phyloP scores from a whole-genome alignment of 2,329 filamentous ascomycete genomes.

The Epichloe coenophiala region DNA sequence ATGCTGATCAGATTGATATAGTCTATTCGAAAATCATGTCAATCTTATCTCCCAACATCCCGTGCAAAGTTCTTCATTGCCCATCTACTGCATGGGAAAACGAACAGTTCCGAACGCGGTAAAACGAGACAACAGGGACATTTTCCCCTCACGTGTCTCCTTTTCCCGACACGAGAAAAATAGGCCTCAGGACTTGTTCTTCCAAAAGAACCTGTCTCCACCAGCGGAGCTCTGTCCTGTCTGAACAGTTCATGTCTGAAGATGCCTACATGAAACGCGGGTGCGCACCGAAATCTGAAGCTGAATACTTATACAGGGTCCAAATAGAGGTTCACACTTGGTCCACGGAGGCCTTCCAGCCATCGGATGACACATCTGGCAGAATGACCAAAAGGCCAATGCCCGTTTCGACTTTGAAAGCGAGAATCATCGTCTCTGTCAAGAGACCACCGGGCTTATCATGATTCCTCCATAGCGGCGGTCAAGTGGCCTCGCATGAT shows the following conservation, averaged over 20 bases:
- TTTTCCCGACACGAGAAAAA: too few relatives aligned
- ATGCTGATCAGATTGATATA: too few relatives aligned
- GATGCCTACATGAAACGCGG: background rate
- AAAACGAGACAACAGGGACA: too few relatives aligned
- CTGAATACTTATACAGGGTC: background rate
- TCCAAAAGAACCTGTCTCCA: background rate
- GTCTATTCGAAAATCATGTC: background rate
- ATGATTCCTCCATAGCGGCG: background rate
- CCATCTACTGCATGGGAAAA: too few relatives aligned
- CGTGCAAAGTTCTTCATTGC: background rate
- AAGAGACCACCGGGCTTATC: background rate
- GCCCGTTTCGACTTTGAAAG: background rate
- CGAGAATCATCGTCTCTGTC: background rate
- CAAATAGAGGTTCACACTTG: background rate
- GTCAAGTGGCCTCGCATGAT: background rate
- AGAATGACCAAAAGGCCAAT: background rate
- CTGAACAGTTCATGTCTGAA: background rate
- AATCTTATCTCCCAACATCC: background rate
- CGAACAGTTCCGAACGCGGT: too few relatives aligned
- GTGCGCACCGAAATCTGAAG: background rate
- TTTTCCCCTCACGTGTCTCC: too few relatives aligned
- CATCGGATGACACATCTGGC: background rate
- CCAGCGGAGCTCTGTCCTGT: background rate
- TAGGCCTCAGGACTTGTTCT: background rate
- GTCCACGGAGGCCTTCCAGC: background rate